A percentile compares a stretch with the other conserved stretches of the same genome.
Conservation (phyloP, 352 stramenopile genomes). For the Phytophthora nicotianae region DNA sequence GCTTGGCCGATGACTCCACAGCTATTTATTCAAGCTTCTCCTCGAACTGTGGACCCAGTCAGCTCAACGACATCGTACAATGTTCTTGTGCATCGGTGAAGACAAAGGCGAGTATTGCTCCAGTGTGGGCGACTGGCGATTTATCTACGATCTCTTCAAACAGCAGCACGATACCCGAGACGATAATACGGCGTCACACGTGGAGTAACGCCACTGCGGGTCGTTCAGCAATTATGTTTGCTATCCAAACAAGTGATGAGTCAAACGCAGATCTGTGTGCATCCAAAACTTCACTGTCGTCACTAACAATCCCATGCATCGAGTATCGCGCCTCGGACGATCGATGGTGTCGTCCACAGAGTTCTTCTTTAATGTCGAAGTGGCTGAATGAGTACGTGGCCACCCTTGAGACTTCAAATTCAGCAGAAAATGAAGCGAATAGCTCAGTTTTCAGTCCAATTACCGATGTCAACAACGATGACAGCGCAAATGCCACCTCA, state of each 20-base stretch:
- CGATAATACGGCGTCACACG: conserved; percentile 12
- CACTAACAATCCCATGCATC: conserved; percentile 35
- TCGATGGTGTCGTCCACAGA: conserved; percentile 39
- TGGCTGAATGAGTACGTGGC: conserved; percentile 35
- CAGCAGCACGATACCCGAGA: conserved; percentile 3
- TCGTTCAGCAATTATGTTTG: conserved; percentile 21
- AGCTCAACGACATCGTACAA: conserved; percentile 19
- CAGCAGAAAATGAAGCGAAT: background rate
- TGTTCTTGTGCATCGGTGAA: conserved; percentile 25
- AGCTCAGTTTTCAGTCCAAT: background rate
- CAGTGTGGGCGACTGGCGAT: conserved; percentile 12
- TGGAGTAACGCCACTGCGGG: conserved; percentile 18
- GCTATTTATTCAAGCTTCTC: conserved; percentile 22
- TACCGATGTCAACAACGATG: conserved; percentile 5
- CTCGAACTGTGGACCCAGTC: conserved; percentile 13
- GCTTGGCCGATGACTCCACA: background rate
- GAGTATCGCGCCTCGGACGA: conserved; percentile 29
- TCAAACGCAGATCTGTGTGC: conserved; percentile 7
- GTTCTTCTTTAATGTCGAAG: conserved; percentile 21
- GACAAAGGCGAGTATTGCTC: conserved; percentile 3
- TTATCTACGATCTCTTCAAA: background rate
- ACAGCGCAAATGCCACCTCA: conserved; percentile 6
- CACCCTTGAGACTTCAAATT: conserved; percentile 2
- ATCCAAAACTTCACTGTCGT: background rate
- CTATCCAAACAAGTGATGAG: conserved; percentile 19